phyloP scores from a whole-genome alignment of 1,284 basidiomycete species.

The Puccinia horiana region DNA sequence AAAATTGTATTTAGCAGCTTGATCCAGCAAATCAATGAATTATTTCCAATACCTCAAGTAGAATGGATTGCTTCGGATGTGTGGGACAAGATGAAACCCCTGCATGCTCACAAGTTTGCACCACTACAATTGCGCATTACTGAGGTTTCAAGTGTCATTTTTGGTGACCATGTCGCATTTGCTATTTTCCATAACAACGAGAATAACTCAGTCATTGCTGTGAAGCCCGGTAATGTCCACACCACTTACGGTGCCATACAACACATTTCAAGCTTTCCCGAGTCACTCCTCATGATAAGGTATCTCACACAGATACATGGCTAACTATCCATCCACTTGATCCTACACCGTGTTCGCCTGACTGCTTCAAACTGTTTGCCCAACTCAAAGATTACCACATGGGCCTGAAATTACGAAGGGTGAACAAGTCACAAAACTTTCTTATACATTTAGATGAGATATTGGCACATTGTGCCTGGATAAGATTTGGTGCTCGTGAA shows the following conservation, averaged over 20 bases:
- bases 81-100: neutral
- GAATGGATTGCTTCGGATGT: neutral
- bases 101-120: neutral
- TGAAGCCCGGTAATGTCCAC: neutral
- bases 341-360: too few relatives aligned
- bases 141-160: neutral
- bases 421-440: neutral
- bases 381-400: neutral
- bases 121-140: neutral
- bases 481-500: neutral
- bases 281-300: neutral
- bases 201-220: neutral
- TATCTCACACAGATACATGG: neutral
- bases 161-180: neutral
- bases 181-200: neutral
- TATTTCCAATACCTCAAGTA: neutral
- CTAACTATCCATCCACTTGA: neutral
- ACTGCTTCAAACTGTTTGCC: too few relatives aligned
- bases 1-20: neutral
- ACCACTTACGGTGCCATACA: neutral
- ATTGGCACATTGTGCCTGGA: neutral
- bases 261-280: neutral
- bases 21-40: neutral
- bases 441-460: neutral
- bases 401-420: neutral